phyloP scores from a whole-genome alignment of 305 asterid species.

The Solanum hybrid region DNA sequence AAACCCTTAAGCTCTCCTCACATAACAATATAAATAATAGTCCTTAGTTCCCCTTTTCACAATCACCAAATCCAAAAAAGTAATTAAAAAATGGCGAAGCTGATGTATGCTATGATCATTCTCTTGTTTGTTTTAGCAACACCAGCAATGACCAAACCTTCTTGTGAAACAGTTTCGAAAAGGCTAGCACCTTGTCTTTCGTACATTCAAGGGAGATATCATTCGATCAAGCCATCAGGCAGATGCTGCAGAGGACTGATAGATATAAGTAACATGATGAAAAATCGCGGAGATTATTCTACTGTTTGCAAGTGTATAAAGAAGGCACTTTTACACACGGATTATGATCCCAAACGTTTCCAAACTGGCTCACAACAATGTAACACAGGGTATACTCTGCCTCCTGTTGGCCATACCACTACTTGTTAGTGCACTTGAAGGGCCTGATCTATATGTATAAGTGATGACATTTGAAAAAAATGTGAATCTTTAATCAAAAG shows the following conservation, averaged over 20 bases:
- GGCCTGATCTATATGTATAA: neutral
- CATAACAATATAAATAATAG: neutral
- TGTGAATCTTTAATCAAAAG: neutral
- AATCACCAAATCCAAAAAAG: neutral
- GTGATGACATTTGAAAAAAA: neutral
- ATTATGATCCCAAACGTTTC: neutral
- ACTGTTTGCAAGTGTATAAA: neutral
- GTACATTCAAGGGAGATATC: neutral
- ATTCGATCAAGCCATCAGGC: neutral
- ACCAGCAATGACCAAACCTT: neutral
- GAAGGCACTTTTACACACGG: neutral
- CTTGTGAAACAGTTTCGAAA: neutral
- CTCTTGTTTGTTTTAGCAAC: neutral
- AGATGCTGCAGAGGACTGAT: constrained; percentile 3
- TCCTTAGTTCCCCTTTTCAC: neutral
- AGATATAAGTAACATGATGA: neutral
- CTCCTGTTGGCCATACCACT: neutral
- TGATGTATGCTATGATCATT: neutral
- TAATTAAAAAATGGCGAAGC: neutral
- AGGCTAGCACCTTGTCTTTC: neutral
- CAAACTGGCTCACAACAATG: neutral
- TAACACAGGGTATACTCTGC: neutral
- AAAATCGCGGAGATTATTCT: neutral
- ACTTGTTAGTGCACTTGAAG: neutral
- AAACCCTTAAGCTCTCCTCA: neutral